These are phyloP conservation scores for Lenzites betulinus DNA, from an alignment of 768 basidiomycete genomes.

Conservation along the genomic window DNA sequence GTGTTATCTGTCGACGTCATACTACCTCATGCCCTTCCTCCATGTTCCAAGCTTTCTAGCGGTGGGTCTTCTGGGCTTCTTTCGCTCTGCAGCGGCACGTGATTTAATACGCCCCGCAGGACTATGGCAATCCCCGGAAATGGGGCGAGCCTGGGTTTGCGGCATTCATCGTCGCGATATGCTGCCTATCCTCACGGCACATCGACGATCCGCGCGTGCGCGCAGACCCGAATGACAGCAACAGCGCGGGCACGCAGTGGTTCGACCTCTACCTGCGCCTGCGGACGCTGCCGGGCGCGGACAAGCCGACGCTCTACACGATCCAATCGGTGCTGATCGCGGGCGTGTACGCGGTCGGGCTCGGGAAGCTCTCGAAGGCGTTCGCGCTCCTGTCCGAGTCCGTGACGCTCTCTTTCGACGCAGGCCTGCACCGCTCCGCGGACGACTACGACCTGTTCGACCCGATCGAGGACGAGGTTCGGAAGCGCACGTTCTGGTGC, in stretches of 20 bases:
- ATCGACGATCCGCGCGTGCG: slow-evolving; percentile 91
- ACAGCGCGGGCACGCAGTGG: slow-evolving; percentile 90
- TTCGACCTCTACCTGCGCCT: slow-evolving; percentile 87
- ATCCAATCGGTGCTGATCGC: slow-evolving; percentile 90
- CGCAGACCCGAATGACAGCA: slow-evolving; percentile 76
- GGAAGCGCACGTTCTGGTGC: slow-evolving; percentile 96
- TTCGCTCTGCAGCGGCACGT: neutral
- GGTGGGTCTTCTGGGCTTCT: slow-evolving; percentile 41
- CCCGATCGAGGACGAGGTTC: slow-evolving; percentile 85
- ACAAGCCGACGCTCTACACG: slow-evolving; percentile 88
- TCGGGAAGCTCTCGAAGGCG: slow-evolving; percentile 86
- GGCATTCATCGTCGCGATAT: slow-evolving; percentile 90
- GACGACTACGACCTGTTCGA: slow-evolving; percentile 88
- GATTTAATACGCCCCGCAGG: slow-evolving; percentile 43
- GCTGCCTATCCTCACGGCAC: slow-evolving; percentile 89
- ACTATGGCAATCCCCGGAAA: slow-evolving; percentile 92
- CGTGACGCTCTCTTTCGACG: slow-evolving; percentile 85
- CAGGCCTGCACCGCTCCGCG: slow-evolving; percentile 84
- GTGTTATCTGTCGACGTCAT: slow-evolving; percentile 89
- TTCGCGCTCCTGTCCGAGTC: slow-evolving; percentile 86
- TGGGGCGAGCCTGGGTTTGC: slow-evolving; percentile 97
- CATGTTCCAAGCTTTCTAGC: slow-evolving; percentile 88
- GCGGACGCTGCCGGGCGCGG: slow-evolving; percentile 85
- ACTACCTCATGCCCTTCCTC: slow-evolving; percentile 88
- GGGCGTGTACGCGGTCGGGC: slow-evolving; percentile 90